Evolutionary conservation across 108 stramenopile genomes (phyloP).

Genomic region (Cyclotella baltica): DNA sequence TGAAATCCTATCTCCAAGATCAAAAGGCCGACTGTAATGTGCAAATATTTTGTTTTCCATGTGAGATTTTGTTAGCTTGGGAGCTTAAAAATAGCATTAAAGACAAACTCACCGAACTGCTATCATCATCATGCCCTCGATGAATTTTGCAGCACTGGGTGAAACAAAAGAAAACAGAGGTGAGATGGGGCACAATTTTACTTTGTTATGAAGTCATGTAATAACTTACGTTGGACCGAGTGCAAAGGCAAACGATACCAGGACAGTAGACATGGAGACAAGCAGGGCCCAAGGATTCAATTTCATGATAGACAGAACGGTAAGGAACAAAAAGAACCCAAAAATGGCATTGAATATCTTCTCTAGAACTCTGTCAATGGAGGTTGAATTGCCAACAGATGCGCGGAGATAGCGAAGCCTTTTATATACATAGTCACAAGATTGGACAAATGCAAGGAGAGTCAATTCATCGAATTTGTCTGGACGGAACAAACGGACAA

Average conservation of each 20-base stretch:
- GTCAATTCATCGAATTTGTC: conserved; percentile 61
- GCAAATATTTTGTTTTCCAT: background rate
- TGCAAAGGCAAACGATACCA: conserved; percentile 80
- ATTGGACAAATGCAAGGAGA: conserved; percentile 53
- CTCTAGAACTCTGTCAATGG: conserved; percentile 80
- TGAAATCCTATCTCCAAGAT: conserved; percentile 85
- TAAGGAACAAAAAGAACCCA: conserved; percentile 61
- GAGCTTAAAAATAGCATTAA: background rate
- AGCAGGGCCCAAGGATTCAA: conserved; percentile 82
- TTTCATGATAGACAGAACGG: conserved; percentile 58
- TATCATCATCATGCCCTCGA: conserved; percentile 82
- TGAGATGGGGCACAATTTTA: background rate
- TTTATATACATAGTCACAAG: conserved; percentile 77
- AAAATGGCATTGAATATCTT: conserved; percentile 65
- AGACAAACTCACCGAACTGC: conserved; percentile 35
- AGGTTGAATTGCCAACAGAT: conserved; percentile 65
- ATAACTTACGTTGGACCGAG: conserved; percentile 55
- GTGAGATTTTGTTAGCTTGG: background rate
- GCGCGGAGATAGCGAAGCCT: conserved; percentile 68
- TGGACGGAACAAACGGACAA: conserved; percentile 71
- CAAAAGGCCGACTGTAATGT: conserved; percentile 65
- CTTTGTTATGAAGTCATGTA: background rate
- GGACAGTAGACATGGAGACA: conserved; percentile 68
- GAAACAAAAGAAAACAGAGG: background rate
- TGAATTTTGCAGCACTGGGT: conserved; percentile 59